Percentiles rank a stretch among this genome's conserved stretches.
Evolutionary conservation across 2,329 filamentous ascomycete genomes (phyloP).

Genomic region (Xylaria sp.): DNA sequence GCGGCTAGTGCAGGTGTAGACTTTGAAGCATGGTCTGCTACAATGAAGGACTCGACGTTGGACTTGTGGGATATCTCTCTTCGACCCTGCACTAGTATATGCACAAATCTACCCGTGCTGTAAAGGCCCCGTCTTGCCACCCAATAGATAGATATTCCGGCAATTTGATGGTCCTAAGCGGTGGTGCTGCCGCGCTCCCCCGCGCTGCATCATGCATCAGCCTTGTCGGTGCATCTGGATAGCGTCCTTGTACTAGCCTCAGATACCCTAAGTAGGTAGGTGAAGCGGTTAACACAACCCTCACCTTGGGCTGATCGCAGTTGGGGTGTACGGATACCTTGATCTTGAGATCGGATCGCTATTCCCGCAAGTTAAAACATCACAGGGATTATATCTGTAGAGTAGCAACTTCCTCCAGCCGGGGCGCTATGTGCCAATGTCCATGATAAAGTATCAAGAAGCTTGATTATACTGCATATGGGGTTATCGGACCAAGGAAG

Average conservation of each 20-base stretch:
- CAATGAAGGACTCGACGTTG: neutral
- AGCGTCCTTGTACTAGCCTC: slow-evolving; percentile 24
- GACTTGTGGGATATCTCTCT: neutral
- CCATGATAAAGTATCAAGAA: neutral
- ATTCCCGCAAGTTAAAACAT: slow-evolving; percentile 29
- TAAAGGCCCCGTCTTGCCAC: slow-evolving; percentile 1
- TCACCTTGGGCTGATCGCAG: slow-evolving; percentile 31
- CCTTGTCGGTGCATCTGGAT: slow-evolving; percentile 33
- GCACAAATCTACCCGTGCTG: neutral
- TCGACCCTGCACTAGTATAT: neutral
- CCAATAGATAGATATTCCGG: neutral
- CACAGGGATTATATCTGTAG: neutral
- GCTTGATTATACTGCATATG: slow-evolving; percentile 7
- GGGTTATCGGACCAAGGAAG: neutral
- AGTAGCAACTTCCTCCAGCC: neutral
- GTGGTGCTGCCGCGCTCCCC: slow-evolving; percentile 34
- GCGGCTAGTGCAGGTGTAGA: neutral
- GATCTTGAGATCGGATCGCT: slow-evolving; percentile 26
- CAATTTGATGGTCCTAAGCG: slow-evolving; percentile 21
- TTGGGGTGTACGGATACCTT: slow-evolving; percentile 18
- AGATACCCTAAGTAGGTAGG: slow-evolving; percentile 33
- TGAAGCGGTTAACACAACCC: slow-evolving; percentile 27
- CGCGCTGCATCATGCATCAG: slow-evolving; percentile 34
- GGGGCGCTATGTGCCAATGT: neutral
- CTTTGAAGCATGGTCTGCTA: neutral